Evolutionary conservation across 179 eudicot genomes (phyloP).

Genomic region (Carnegiea gigantea): DNA sequence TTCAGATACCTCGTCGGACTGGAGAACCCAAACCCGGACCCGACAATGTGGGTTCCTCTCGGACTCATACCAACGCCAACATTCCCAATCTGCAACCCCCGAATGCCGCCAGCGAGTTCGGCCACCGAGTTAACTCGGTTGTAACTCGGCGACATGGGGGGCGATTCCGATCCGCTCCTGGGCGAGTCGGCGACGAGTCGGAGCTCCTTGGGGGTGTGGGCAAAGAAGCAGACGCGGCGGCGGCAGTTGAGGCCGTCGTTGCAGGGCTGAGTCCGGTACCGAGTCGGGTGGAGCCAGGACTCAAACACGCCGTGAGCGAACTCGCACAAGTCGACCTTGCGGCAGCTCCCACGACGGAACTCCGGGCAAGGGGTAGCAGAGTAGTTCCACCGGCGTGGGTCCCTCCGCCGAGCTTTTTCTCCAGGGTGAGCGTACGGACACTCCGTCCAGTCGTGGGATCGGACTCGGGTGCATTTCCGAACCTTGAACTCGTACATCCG

Average conservation of each 20-base stretch:
- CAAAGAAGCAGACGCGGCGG: slow-evolving; percentile 83
- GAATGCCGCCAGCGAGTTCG: slow-evolving; percentile 47
- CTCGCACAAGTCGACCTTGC: slow-evolving; percentile 73
- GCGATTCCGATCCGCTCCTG: slow-evolving; percentile 42
- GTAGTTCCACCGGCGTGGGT: slow-evolving; percentile 63
- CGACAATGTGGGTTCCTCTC: not conserved
- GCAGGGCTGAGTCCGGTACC: slow-evolving; percentile 89
- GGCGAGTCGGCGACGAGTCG: slow-evolving; percentile 36
- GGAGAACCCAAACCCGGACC: slow-evolving; percentile 27
- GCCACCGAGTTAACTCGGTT: not conserved
- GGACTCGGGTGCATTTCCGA: slow-evolving; percentile 57
- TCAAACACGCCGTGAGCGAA: slow-evolving; percentile 87
- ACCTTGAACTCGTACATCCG: slow-evolving; percentile 85
- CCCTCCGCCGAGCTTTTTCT: slow-evolving; percentile 87
- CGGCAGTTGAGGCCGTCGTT: slow-evolving; percentile 74
- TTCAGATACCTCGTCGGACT: slow-evolving; percentile 26
- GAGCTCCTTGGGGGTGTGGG: slow-evolving; percentile 74
- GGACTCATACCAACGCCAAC: slow-evolving; percentile 35
- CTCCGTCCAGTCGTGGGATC: slow-evolving; percentile 96
- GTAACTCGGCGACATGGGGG: slow-evolving; percentile 49
- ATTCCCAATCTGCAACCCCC: slow-evolving; percentile 52
- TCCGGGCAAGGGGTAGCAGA: slow-evolving; percentile 79
- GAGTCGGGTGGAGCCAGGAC: slow-evolving; percentile 88
- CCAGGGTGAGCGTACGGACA: slow-evolving; percentile 89
- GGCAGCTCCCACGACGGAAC: slow-evolving; percentile 66